phyloP scores from a whole-genome alignment of 345 rosid species.

The Turritis glabra region DNA sequence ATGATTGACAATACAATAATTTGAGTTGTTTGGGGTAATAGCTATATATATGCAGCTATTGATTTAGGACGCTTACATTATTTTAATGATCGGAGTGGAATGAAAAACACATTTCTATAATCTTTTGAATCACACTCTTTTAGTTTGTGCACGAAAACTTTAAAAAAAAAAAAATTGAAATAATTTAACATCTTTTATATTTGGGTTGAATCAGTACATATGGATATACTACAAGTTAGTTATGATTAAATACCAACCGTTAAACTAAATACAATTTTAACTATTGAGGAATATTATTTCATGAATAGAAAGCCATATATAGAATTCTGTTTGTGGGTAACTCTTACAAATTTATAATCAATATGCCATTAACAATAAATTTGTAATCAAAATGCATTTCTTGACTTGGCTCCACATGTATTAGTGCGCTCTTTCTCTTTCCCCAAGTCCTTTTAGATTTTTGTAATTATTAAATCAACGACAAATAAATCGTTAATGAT shows the following conservation, averaged over 20 bases:
- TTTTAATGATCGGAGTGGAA: neutral
- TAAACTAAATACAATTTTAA: neutral
- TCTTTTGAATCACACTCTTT: neutral
- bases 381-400: neutral
- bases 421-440: slow-evolving; percentile 19
- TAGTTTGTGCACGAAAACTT: neutral
- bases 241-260: neutral
- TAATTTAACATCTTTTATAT: too few species aligned
- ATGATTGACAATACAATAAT: neutral
- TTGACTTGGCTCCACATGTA: slow-evolving; percentile 25
- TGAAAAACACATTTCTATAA: too few species aligned
- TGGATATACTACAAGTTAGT: neutral
- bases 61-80: neutral
- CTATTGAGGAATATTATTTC: neutral
- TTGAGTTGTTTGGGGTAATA: neutral
- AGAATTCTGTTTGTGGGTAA: neutral
- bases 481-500: slow-evolving; percentile 29
- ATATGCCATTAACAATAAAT: neutral
- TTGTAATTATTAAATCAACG: slow-evolving; percentile 21
- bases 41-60: neutral
- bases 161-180: too few species aligned
- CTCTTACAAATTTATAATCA: neutral
- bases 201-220: neutral
- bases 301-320: neutral
- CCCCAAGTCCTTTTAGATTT: neutral